phyloP scores from a whole-genome alignment of 371 early-diverging fungal species.

The Sporodiniella umbellata region DNA sequence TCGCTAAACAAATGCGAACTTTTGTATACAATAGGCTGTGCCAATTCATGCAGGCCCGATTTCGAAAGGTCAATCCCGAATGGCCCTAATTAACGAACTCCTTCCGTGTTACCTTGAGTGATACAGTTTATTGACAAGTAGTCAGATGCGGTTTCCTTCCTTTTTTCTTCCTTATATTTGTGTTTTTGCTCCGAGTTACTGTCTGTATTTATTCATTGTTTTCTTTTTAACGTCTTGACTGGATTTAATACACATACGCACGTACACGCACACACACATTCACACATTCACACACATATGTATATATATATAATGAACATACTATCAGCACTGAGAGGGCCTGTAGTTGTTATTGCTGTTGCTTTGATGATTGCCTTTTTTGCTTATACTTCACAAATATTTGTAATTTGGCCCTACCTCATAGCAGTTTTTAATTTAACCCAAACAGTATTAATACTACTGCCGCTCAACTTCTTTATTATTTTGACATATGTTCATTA shows the following conservation, averaged over 20 bases:
- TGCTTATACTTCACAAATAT: slow-evolving; percentile 39
- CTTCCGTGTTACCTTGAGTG: slow-evolving; percentile 9
- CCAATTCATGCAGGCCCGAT: no score
- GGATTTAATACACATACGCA: no score
- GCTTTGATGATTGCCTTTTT: slow-evolving; percentile 24
- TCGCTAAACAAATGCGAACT: no score
- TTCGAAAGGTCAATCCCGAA: slow-evolving; percentile 3
- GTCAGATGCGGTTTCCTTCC: background rate
- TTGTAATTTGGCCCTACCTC: slow-evolving; percentile 39
- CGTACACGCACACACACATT: no score
- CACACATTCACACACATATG: no score
- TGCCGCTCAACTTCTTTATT: slow-evolving; percentile 66
- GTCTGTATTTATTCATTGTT: no score
- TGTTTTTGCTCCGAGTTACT: no score
- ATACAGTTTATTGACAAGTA: background rate
- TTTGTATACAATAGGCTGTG: no score
- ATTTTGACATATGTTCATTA: slow-evolving; percentile 77
- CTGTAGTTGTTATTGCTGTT: slow-evolving; percentile 27
- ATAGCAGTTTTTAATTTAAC: slow-evolving; percentile 13
- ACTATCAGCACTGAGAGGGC: slow-evolving; percentile 16
- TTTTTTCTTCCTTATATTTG: no score
- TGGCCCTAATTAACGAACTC: slow-evolving; percentile 6
- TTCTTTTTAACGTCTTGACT: no score
- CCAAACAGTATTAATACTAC: slow-evolving; percentile 41
- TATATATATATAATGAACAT: background rate